These are phyloP conservation scores for Lactifluus rugatus DNA, from an alignment of 768 basidiomycete species.

Conservation along the genomic window DNA sequence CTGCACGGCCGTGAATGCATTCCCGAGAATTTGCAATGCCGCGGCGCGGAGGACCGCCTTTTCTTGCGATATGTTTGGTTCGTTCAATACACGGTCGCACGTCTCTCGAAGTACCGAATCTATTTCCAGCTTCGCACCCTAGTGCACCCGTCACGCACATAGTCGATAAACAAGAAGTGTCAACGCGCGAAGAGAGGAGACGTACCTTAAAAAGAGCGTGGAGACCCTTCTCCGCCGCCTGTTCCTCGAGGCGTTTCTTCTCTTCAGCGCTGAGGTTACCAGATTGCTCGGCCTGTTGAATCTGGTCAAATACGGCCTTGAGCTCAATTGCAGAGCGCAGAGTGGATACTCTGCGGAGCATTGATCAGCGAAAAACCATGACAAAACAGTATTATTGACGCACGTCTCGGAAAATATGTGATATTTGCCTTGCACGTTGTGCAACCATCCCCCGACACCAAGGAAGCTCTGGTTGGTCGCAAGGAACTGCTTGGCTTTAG, in stretches of 20 bases:
- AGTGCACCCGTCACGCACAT: not conserved
- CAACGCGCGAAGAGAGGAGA: not conserved
- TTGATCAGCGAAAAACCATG: not conserved
- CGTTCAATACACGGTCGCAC: slow-evolving; percentile 69
- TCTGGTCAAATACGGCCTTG: slow-evolving; percentile 84
- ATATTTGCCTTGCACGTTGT: slow-evolving; percentile 86
- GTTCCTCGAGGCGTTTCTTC: slow-evolving; percentile 75
- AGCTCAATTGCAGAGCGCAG: slow-evolving; percentile 80
- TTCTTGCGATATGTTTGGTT: slow-evolving; percentile 39
- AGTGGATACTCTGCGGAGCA: slow-evolving; percentile 57
- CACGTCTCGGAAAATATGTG: slow-evolving; percentile 91
- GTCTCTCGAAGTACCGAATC: slow-evolving; percentile 84
- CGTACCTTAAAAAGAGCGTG: slow-evolving; percentile 83
- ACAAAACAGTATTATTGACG: slow-evolving; percentile 23
- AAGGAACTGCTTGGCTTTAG: slow-evolving; percentile 76
- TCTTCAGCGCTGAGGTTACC: slow-evolving; percentile 73
- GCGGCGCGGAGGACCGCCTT: slow-evolving; percentile 68
- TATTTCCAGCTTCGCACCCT: slow-evolving; percentile 88
- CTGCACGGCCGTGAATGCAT: slow-evolving; percentile 61
- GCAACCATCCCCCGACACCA: slow-evolving; percentile 88
- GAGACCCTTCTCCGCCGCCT: slow-evolving; percentile 86
- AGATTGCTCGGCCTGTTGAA: slow-evolving; percentile 80
- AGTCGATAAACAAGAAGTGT: not conserved
- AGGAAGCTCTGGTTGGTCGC: slow-evolving; percentile 61
- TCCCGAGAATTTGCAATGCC: slow-evolving; percentile 76